Percentiles rank a stretch among this genome's conserved stretches.
Evolutionary conservation across 208 protist species (phyloP).

Genomic region (Phytomonas francai): DNA sequence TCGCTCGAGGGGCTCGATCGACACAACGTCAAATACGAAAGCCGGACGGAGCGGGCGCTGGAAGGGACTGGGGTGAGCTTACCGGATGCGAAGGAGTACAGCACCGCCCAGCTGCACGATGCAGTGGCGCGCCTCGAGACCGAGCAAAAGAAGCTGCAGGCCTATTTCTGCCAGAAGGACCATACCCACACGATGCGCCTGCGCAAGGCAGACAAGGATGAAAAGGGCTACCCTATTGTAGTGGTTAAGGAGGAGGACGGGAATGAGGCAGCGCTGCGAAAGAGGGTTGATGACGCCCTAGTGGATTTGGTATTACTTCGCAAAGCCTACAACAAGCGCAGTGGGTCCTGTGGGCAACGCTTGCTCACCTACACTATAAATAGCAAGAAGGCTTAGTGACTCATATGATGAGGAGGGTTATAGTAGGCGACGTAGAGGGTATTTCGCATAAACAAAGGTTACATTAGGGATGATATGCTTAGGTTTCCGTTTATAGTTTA

Average conservation of each 20-base stretch:
- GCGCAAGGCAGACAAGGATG: slow-evolving; percentile 35
- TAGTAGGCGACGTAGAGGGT: no score
- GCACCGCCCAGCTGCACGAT: slow-evolving; percentile 19
- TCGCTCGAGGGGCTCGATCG: slow-evolving; percentile 19
- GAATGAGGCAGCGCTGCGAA: slow-evolving; percentile 19
- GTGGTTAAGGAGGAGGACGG: slow-evolving; percentile 26
- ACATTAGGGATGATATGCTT: no score
- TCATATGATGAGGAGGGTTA: no score
- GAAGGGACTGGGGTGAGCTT: slow-evolving; percentile 22
- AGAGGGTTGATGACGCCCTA: slow-evolving; percentile 25
- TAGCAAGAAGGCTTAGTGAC: no score
- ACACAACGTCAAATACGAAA: slow-evolving; percentile 37
- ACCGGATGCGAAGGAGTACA: slow-evolving; percentile 33
- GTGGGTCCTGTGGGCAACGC: slow-evolving; percentile 15
- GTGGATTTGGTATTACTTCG: slow-evolving; percentile 15
- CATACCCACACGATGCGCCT: slow-evolving; percentile 37
- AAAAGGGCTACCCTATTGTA: slow-evolving; percentile 14
- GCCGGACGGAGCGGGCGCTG: slow-evolving; percentile 17
- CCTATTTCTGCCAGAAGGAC: slow-evolving; percentile 28
- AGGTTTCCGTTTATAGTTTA: no score
- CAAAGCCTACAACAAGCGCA: slow-evolving; percentile 38
- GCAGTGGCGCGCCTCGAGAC: slow-evolving; percentile 18
- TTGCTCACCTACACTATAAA: no score
- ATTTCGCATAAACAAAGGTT: no score
- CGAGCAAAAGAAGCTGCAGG: slow-evolving; percentile 55